A percentile compares a stretch with the other conserved stretches of the same genome.
Conservation (phyloP, 805 yeast genomes). For the Yamadazyma endophytica region DNA sequence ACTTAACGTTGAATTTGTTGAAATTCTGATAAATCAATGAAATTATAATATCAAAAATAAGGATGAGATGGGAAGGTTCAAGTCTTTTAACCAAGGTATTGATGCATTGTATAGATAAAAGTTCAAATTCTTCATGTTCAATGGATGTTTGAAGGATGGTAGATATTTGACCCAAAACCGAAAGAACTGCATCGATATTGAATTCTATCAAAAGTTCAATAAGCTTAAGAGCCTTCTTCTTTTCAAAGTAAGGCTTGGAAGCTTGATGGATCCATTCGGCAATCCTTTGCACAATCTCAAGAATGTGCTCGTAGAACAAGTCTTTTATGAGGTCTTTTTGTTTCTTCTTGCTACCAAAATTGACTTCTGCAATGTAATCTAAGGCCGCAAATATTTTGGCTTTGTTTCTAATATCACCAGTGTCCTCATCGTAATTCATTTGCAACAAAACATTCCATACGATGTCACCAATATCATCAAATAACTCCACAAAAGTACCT, state of each 20-base stretch:
- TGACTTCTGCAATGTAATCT: slow-evolving; percentile 25
- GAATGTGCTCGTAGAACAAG: slow-evolving; percentile 50
- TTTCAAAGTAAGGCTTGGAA: slow-evolving; percentile 66
- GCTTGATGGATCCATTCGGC: slow-evolving; percentile 78
- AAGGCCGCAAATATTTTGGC: slow-evolving; percentile 41
- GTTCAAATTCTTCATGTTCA: slow-evolving; percentile 57
- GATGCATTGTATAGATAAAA: slow-evolving; percentile 67
- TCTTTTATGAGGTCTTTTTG: slow-evolving; percentile 19
- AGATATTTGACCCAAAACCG: slow-evolving; percentile 77
- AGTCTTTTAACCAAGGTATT: slow-evolving; percentile 54
- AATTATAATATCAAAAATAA: slow-evolving; percentile 68
- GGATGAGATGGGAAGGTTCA: slow-evolving; percentile 51
- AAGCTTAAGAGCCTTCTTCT: slow-evolving; percentile 68
- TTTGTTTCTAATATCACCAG: slow-evolving; percentile 25
- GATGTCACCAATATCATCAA: slow-evolving; percentile 30
- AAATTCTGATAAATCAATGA: slow-evolving; percentile 73
- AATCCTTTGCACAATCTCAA: slow-evolving; percentile 75
- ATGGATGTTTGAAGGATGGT: slow-evolving; percentile 81
- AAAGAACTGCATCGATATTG: slow-evolving; percentile 48
- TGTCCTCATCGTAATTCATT: slow-evolving; percentile 26
- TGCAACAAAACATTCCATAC: slow-evolving; percentile 33
- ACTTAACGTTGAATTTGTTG: slow-evolving; percentile 43
- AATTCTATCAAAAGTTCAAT: slow-evolving; percentile 60
- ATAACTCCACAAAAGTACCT: slow-evolving; percentile 26
- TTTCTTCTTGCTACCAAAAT: no score